Percentiles rank a stretch among this genome's conserved stretches.
Conservation (phyloP, 176 grass and related monocot species). For the Canna indica region DNA sequence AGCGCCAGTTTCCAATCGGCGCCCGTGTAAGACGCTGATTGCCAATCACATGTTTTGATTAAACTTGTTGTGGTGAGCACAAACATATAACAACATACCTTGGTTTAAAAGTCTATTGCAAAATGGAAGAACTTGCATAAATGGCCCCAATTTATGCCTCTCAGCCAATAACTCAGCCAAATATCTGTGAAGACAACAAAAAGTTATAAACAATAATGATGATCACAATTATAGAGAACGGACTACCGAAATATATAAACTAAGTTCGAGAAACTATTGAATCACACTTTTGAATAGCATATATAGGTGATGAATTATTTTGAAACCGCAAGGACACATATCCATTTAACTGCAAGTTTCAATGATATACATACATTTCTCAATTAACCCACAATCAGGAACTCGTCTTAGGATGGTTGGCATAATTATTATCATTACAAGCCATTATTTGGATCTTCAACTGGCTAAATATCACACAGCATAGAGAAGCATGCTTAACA, state of each 20-base stretch:
- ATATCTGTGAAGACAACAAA: slow-evolving; percentile 53
- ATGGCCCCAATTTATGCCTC: slow-evolving; percentile 95
- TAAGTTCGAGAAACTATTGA: background rate
- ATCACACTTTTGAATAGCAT: background rate
- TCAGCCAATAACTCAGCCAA: slow-evolving; percentile 87
- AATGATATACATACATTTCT: background rate
- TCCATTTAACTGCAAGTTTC: background rate
- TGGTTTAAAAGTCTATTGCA: slow-evolving; percentile 87
- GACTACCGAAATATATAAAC: too few relatives aligned
- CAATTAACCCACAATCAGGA: background rate
- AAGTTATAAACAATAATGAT: background rate
- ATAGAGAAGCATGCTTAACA: background rate
- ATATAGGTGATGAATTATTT: background rate
- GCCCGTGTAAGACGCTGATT: too few relatives aligned
- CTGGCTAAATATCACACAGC: background rate
- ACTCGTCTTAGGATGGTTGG: background rate
- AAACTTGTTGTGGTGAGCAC: background rate
- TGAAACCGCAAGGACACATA: background rate
- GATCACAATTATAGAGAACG: background rate
- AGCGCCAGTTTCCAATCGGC: too few relatives aligned
- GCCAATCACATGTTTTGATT: too few relatives aligned
- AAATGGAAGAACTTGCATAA: slow-evolving; percentile 93
- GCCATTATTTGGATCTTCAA: background rate
- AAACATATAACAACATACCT: slow-evolving; percentile 34
- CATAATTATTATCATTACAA: background rate